A percentile compares a stretch with the other conserved stretches of the same genome.
Conservation (phyloP, 202 grass and related monocot species). For the Miscanthus sacchariflorus region DNA sequence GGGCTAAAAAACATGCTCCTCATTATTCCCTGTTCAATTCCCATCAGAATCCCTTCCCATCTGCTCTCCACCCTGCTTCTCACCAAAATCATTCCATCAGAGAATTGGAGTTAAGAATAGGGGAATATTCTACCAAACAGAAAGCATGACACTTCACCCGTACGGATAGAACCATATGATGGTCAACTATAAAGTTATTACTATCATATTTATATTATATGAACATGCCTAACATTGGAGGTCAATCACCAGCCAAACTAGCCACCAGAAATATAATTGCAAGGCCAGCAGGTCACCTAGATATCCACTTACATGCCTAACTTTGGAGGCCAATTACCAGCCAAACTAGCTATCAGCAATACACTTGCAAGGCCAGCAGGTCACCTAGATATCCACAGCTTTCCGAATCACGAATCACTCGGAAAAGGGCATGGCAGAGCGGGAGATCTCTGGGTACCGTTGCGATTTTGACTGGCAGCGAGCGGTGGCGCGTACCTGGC, state of each 20-base stretch:
- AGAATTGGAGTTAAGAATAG: neutral
- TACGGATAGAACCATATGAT: neutral
- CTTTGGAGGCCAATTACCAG: neutral
- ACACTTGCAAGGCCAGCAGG: neutral
- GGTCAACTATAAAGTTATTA: no score
- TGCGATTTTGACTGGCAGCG: neutral
- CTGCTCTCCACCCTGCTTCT: no score
- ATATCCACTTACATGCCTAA: neutral
- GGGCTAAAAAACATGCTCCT: neutral
- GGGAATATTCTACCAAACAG: no score
- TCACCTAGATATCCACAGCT: neutral
- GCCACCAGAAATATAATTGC: neutral
- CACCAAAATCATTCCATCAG: no score
- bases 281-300: neutral
- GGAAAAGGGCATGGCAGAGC: neutral
- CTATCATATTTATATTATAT: neutral
- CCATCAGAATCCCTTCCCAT: neutral
- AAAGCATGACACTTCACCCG: neutral
- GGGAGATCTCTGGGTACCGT: neutral
- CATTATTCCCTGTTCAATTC: no score
- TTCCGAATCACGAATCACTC: neutral
- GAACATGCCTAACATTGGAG: neutral
- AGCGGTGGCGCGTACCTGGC: constrained; percentile 58
- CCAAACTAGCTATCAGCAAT: neutral
- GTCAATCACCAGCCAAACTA: neutral